These are phyloP conservation scores for Penicillium tannophilum DNA, from an alignment of 495 filamentous ascomycete species.

Conservation along the genomic window DNA sequence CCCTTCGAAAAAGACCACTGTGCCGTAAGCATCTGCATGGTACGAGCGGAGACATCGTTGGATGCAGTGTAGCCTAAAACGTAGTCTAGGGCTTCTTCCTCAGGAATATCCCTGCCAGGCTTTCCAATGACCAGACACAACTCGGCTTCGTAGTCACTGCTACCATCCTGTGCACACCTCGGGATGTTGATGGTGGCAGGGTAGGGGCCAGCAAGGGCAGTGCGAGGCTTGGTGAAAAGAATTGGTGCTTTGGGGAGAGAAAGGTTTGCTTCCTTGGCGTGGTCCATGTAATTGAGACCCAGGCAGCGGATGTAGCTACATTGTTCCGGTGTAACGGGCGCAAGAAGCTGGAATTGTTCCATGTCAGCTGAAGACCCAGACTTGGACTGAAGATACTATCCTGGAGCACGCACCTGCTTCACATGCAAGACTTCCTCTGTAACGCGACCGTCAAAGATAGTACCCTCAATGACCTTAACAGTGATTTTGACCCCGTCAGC, in stretches of 20 bases:
- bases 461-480: constrained; percentile 37
- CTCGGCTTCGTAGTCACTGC: constrained; percentile 53
- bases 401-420: constrained; percentile 18
- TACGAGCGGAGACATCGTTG: constrained; percentile 46
- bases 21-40: constrained; percentile 30
- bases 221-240: constrained; percentile 51
- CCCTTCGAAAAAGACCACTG: constrained; percentile 52
- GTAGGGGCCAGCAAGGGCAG: constrained; percentile 44
- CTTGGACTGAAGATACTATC: neutral
- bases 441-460: constrained; percentile 41
- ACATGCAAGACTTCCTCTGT: constrained; percentile 39
- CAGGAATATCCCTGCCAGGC: constrained; percentile 40
- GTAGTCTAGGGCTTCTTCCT: constrained; percentile 43
- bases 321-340: constrained; percentile 34
- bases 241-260: constrained; percentile 42
- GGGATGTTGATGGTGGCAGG: constrained; percentile 46
- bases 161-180: constrained; percentile 44
- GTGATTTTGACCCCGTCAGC: constrained; percentile 36
- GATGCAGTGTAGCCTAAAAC: constrained; percentile 44
- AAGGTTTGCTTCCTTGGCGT: constrained; percentile 43
- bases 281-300: constrained; percentile 50
- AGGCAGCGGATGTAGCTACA: constrained; percentile 45
- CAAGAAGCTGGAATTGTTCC: constrained; percentile 29
- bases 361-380: neutral
- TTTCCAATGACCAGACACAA: constrained; percentile 44